phyloP scores from a whole-genome alignment of 1,139 yeast species.

The Pichia terricola region DNA sequence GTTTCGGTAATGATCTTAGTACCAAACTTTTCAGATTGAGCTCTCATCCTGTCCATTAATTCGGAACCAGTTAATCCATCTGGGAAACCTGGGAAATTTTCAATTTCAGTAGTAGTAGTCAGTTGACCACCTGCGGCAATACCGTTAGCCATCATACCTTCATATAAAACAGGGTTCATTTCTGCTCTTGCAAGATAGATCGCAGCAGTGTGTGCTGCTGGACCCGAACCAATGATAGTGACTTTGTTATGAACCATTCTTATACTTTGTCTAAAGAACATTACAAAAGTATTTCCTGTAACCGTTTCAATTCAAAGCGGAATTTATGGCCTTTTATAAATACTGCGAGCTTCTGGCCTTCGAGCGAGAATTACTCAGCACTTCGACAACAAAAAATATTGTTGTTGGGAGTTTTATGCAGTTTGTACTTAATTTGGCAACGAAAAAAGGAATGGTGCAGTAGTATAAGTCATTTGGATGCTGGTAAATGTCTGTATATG shows the following conservation, averaged over 20 bases:
- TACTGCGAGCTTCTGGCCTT: too few relatives aligned
- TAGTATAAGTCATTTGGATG: too few relatives aligned
- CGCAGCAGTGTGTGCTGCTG: constrained; percentile 99
- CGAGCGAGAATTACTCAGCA: too few relatives aligned
- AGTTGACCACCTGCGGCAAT: constrained; percentile 98
- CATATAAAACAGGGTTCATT: constrained; percentile 85
- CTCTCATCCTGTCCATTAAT: constrained; percentile 90
- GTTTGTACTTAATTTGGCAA: too few relatives aligned
- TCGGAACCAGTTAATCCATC: constrained; percentile 81
- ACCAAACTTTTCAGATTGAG: constrained; percentile 79
- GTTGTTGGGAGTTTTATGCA: too few relatives aligned
- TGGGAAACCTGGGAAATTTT: constrained; percentile 98
- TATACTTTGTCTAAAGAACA: background rate
- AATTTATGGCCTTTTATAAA: too few relatives aligned
- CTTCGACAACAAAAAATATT: too few relatives aligned
- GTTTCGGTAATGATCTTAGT: constrained; percentile 93
- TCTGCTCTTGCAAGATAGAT: constrained; percentile 95
- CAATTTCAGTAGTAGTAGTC: constrained; percentile 95
- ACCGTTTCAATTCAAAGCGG: too few relatives aligned
- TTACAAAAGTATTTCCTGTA: too few relatives aligned
- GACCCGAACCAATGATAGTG: constrained; percentile 94
- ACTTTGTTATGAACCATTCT: constrained; percentile 80
- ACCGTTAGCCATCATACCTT: constrained; percentile 96
- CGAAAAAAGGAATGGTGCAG: too few relatives aligned
- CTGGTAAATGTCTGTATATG: too few relatives aligned